Base-by-base conservation (phyloP, 2,329 filamentous ascomycete species). In the Aspergillus luchuensis region DNA sequence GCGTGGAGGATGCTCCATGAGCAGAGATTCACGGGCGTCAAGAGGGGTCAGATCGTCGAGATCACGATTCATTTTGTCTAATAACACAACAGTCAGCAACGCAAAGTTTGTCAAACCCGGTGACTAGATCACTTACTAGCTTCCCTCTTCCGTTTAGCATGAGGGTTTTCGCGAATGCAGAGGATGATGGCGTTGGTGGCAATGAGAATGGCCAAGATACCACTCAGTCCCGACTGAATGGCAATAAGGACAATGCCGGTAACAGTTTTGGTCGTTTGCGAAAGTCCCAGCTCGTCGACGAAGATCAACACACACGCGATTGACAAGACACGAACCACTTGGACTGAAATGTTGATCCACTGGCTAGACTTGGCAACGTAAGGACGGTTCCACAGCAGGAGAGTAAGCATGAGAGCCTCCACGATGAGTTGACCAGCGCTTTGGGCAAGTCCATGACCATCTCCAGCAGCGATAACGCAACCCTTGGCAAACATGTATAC, bases 221-320 rank as follows among this genome's bases (percentile, higher is more conserved):
- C 92, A 5, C 93, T 96, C 67, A 99, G 80, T 0, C 89, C 85
- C 0, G 91, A 91, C 78, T 99, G 95, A 5, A 98, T 84, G n/a
- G 89, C 91, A 66, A 98, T 95, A 61, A 99, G 84, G 15, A 92
- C 91, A n/a, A 98, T 87, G 58, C 95, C 95, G 15, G 91, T 94
- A 53, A 98, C 86, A 0, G 95, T 98, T 81, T 97, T 92, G 8
- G 94, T 97, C 8, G 93, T 96, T 76, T 97, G 89, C 5, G 88
- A 85, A 67, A 99, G 89, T 59, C 91, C 91, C 57, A 99, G 87
- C 78, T 98, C 89, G 73, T 98, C 90, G 28, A 98, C 94, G 70
- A 98, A 99, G 55, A 98, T 83, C 66, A 99, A 80, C 68, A 98
- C 91, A 79, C 93, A 97, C 57, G 87, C 84, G 6, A 97, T 90